Base-by-base conservation (phyloP, 768 basidiomycete species). In the Amanita rimosa region DNA sequence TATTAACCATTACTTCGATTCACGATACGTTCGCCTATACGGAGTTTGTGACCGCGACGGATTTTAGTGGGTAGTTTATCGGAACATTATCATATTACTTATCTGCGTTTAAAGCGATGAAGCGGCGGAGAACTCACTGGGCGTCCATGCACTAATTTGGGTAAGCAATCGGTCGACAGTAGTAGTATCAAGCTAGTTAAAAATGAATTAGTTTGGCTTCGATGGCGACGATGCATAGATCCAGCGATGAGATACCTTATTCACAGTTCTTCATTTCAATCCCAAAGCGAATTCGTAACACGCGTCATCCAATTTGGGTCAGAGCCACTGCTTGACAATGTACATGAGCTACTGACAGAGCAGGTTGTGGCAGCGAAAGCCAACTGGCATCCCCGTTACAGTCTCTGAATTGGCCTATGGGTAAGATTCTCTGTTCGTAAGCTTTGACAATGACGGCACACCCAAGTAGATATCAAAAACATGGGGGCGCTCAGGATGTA, bases 111-210 rank as follows among this genome's bases (percentile, higher is more conserved):
- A 10, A 29, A 63, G 56, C 50, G 73, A 81, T 53, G 66, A 73
- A 33, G 78, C 79, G 16, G 79, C 79, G 75, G 62, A 62, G 14
- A 55, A 44, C 38, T 54, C 59, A 13, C 60, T 81, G 11, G 79
- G 79, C 22, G 76, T 81, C 11, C 79, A 81, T 49, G 78, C 77
- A 10, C 61, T 79, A 31, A 69, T 81, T 43, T 81, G 78, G 78
- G 78, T 78, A 55, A 58, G 67, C 19, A 14, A 11, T 8, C 10
- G 11, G 10, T 40, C n/a, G n/a, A n/a, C n/a, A n/a, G n/a, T n/a
- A n/a, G n/a, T n/a, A n/a, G n/a, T n/a, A n/a, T n/a, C n/a, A n/a
- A n/a, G n/a, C n/a, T n/a, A n/a, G n/a, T n/a, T n/a, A n/a, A 48
- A 16, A 27, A 31, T 31, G 11, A 31, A 31, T 40, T 35, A 67